Evolutionary conservation across 2,329 filamentous ascomycete species (phyloP).

Genomic region (Fusarium duplospermum): DNA sequence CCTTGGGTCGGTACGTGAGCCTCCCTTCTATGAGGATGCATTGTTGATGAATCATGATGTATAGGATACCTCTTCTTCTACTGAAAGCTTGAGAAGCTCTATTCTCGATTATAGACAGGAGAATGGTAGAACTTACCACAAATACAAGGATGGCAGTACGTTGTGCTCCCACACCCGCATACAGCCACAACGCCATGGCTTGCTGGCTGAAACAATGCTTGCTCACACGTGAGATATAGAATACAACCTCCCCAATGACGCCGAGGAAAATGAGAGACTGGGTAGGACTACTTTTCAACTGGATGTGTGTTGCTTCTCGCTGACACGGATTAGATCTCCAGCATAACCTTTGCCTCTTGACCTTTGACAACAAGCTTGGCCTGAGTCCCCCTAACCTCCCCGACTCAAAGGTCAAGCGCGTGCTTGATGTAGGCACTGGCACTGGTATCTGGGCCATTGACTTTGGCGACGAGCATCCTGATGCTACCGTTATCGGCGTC

Average conservation of each 20-base stretch:
- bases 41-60: neutral
- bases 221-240: neutral
- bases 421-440: slow-evolving; percentile 1
- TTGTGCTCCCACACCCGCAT: neutral
- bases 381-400: neutral
- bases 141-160: neutral
- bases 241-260: slow-evolving; percentile 2
- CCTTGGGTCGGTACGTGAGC: neutral
- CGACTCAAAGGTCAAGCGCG: neutral
- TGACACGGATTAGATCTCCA: neutral
- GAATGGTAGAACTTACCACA: neutral
- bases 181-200: neutral
- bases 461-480: slow-evolving; percentile 6
- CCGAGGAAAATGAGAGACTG: neutral
- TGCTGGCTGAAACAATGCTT: neutral
- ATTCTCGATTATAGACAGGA: neutral
- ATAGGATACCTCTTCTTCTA: neutral
- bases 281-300: neutral
- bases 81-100: neutral
- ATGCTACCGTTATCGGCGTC: neutral
- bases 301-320: neutral
- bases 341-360: slow-evolving; percentile 2
- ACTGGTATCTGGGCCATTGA: slow-evolving; percentile 9
- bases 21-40: neutral
- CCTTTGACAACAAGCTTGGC: slow-evolving; percentile 3